phyloP scores from a whole-genome alignment of 495 filamentous ascomycete species.

The Hypoxylon fragiforme region DNA sequence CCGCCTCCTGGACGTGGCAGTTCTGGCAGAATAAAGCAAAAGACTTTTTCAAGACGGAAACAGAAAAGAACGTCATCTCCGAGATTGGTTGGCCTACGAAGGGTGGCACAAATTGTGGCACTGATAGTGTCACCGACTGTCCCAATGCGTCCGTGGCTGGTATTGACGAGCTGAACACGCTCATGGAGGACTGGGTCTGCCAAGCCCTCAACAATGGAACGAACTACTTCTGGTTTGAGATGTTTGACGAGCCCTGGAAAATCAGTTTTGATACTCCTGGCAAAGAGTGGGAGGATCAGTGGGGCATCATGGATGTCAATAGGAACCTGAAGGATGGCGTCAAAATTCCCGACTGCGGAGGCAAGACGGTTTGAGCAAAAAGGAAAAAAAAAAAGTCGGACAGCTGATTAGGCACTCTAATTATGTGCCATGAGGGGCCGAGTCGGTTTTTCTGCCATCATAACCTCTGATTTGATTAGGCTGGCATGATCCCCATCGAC shows the following conservation, averaged over 20 bases:
- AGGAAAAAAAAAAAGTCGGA: no score
- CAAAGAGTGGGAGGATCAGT: conserved; percentile 92
- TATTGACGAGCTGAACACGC: conserved; percentile 79
- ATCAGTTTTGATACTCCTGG: conserved; percentile 65
- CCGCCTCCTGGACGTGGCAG: conserved; percentile 78
- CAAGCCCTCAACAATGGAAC: conserved; percentile 75
- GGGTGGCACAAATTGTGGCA: conserved; percentile 80
- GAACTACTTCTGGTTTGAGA: conserved; percentile 96
- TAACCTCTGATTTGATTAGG: no score
- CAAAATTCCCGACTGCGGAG: conserved; percentile 85
- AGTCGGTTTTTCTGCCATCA: no score
- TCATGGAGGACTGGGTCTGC: conserved; percentile 88
- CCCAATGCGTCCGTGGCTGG: conserved; percentile 72
- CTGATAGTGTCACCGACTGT: conserved; percentile 51
- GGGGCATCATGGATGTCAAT: conserved; percentile 88
- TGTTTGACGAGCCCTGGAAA: conserved; percentile 97
- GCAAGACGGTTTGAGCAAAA: conserved; percentile 64
- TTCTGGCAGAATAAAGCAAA: conserved; percentile 79
- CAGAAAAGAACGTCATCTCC: conserved; percentile 70
- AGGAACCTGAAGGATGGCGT: conserved; percentile 84
- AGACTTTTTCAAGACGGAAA: conserved; percentile 57
- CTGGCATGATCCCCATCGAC: no score
- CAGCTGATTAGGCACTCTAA: no score
- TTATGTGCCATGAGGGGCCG: no score
- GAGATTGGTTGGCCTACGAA: conserved; percentile 92